Evolutionary conservation across 2,329 filamentous ascomycete genomes (phyloP), one percentile per base, ranked within the genome.

Genomic region (Xylariaceae sp.): DNA sequence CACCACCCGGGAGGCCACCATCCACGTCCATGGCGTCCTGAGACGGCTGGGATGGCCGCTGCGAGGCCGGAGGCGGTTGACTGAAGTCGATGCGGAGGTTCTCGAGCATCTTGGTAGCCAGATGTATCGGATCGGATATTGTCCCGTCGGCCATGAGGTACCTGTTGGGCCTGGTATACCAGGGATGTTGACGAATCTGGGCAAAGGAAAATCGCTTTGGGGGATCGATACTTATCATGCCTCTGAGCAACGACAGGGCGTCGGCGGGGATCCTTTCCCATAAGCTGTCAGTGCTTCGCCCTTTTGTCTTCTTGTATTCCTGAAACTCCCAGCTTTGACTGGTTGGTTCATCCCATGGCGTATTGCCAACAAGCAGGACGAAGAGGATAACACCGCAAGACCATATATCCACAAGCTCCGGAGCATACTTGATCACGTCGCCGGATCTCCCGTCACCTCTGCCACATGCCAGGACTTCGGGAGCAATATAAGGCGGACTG

Each of bases 361-460:
- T 98, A 59, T 98, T 98, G 8, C 92, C 92, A 1, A 94, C 88
- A 3, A 98, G 70, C 3, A 98, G 70, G 24, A 97, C 92, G 57
- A 98, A 98, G 3, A 98, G 71, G n/a, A 98, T 94, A 37, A 98
- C 88, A 23, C 92, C 92, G 54, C 89, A 96, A 12, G 89, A 96
- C 94, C 94, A 98, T 40, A 98, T 83, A 58, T 98, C 92, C 26
- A 87, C 86, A 29, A 87, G 65, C 46, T 96, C 87, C 6, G 89
- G 81, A 19, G 75, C 73, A 57, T 90, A 90, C 39, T 83, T 79
- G 33, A 59, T 54, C 17, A 73, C 67, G 36, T 73, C 64, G 26
- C 71, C 53, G 28, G 71, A 59, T 33, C 60, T 66, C 57, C 69
- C 72, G 43, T 71, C 66, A 30, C 55, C 51, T 43, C 67, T 59